These are phyloP conservation scores for Nevesoporus exiguus DNA, from an alignment of 768 basidiomycete species.

Conservation along the genomic window DNA sequence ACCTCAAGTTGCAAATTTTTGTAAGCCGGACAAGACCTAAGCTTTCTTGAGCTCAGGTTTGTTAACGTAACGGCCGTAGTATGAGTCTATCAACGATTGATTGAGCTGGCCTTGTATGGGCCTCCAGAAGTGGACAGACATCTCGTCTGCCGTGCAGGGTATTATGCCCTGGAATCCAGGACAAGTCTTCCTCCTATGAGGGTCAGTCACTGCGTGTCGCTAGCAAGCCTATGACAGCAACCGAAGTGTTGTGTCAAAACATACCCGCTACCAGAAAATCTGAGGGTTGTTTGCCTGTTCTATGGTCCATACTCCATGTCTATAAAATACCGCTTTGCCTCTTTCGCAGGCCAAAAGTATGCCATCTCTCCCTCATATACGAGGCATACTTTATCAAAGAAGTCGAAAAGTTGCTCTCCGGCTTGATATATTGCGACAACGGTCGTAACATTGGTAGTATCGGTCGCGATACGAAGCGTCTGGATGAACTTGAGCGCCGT, in stretches of 20 bases:
- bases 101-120: constrained; percentile 43
- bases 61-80: constrained; percentile 43
- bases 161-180: constrained; percentile 35
- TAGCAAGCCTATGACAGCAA: background rate
- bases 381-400: constrained; percentile 71
- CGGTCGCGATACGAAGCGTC: constrained; percentile 64
- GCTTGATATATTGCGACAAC: constrained; percentile 88
- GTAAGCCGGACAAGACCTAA: no score
- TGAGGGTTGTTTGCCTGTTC: constrained; percentile 57
- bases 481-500: constrained; percentile 75
- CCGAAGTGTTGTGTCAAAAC: constrained; percentile 28
- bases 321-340: constrained; percentile 57
- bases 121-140: constrained; percentile 45
- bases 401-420: constrained; percentile 59
- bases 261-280: constrained; percentile 52
- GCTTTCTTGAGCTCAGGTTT: constrained; percentile 39
- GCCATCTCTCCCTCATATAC: constrained; percentile 58
- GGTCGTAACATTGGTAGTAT: constrained; percentile 50
- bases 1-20: no score
- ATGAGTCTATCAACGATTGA: constrained; percentile 43
- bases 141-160: constrained; percentile 57
- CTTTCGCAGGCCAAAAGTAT: constrained; percentile 54
- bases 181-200: constrained; percentile 51
- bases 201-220: constrained; percentile 47
- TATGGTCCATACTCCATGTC: constrained; percentile 53